Evolutionary conservation across 352 stramenopile species (phyloP).

Genomic region (Phytopythium montanum): DNA sequence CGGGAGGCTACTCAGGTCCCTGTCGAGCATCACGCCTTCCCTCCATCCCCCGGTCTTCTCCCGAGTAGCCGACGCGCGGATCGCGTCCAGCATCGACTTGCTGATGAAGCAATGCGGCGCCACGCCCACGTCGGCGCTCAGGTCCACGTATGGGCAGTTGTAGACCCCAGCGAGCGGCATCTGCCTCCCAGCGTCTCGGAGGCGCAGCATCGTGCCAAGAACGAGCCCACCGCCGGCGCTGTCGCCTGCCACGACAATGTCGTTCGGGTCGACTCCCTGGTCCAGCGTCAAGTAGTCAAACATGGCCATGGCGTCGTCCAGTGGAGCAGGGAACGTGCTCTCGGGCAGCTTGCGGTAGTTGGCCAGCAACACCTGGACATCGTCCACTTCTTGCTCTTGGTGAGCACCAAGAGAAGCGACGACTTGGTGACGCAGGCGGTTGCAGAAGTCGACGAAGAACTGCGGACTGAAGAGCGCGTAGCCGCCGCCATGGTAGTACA

Average conservation of each 20-base stretch:
- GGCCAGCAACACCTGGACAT: constrained; percentile 51
- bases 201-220: constrained; percentile 37
- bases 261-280: constrained; percentile 19
- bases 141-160: constrained; percentile 47
- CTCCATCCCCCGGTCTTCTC: constrained; percentile 18
- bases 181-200: constrained; percentile 16
- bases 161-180: constrained; percentile 34
- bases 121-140: constrained; percentile 22
- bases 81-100: constrained; percentile 29
- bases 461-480: constrained; percentile 50
- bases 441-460: constrained; percentile 49
- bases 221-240: constrained; percentile 49
- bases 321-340: constrained; percentile 29
- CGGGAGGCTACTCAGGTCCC: constrained; percentile 37
- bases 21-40: constrained; percentile 32
- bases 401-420: background rate
- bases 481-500: constrained; percentile 61
- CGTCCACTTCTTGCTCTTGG: background rate
- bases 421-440: constrained; percentile 25
- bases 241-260: constrained; percentile 45
- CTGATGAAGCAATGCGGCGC: constrained; percentile 49
- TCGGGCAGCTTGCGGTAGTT: constrained; percentile 69
- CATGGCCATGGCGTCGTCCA: constrained; percentile 46
- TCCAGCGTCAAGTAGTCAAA: constrained; percentile 35
- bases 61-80: constrained; percentile 14